Base-by-base conservation (phyloP, 2,329 filamentous ascomycete species). In the Neofusicoccum sp. region DNA sequence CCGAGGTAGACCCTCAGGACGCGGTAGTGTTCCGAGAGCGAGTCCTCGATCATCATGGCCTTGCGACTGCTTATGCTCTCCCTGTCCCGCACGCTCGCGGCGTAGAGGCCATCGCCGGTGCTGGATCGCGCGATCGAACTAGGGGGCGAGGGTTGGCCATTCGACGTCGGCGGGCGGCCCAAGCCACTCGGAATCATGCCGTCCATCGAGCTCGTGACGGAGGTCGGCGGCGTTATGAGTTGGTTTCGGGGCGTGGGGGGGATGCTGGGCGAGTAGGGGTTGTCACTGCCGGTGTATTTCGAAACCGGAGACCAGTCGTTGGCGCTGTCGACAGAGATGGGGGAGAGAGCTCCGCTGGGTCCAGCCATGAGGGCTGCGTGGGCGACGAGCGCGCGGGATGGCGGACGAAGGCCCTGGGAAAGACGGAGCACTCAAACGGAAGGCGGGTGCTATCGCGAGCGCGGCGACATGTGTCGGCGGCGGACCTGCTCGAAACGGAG, bases 51-150 rank as follows among this genome's bases (percentile, higher is more conserved):
- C 65, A 77, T 73, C 63, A 76, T 75, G 66, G 82, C 80, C 66
- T 82, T 82, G 65, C 84, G 83, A 63, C 85, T 85, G 73, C 86
- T 88, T 54, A 76, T 69, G 69, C 69, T 72, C 69, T 86, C 86
- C 36, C 51, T 40, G 73, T 80, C 85, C 74, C 71, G 86, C 79
- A 80, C 65, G 65, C 71, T 73, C 41, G 70, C 65, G 53, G 74
- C 88, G 64, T 80, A 91, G 64, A 88, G 75, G 62, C 84, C 84
- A 41, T 88, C 90, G 61, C 90, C 91, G 72, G 89, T 88, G 75
- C 91, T 97, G 56, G 91, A 96, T 65, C 90, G 84, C 64, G 89
- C 91, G 67, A 97, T 82, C 4, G 93, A 98, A 65, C 89, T 91
- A 28, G 95, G 93, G 59, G 93, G 93, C 54, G 93, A 97, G 57